phyloP scores from a whole-genome alignment of 306 rosid species.

The Vachellia pachyceras region DNA sequence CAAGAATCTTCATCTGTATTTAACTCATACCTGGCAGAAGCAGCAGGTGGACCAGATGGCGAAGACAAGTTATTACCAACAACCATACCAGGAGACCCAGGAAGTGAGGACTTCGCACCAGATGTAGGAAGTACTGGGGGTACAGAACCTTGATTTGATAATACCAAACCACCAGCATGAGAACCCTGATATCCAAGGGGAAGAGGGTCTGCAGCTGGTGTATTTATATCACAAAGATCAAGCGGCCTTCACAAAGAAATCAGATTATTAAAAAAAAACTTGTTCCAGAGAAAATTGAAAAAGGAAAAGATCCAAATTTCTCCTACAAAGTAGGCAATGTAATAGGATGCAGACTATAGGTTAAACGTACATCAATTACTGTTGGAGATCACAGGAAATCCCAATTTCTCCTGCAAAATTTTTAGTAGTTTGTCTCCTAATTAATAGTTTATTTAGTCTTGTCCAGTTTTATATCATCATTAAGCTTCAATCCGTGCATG shows the following conservation, averaged over 20 bases:
- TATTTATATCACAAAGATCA: constrained; percentile 74
- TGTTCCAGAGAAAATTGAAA: constrained; percentile 2
- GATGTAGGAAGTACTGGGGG: constrained; percentile 52
- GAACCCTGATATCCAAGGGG: constrained; percentile 65
- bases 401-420: background rate
- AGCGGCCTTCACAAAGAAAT: constrained; percentile 73
- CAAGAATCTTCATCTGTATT: constrained; percentile 32
- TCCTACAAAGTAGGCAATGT: constrained; percentile 4
- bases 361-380: background rate
- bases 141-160: constrained; percentile 66
- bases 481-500: background rate
- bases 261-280: constrained; percentile 16
- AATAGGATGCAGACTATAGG: constrained; percentile 18
- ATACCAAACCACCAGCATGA: constrained; percentile 62
- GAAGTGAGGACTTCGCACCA: constrained; percentile 60
- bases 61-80: constrained; percentile 58
- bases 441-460: background rate
- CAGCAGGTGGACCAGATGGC: constrained; percentile 52
- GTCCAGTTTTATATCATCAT: background rate
- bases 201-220: constrained; percentile 59
- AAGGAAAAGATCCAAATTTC: background rate
- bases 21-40: constrained; percentile 57
- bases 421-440: background rate
- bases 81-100: constrained; percentile 69
- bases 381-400: background rate